phyloP scores from a whole-genome alignment of 768 basidiomycete genomes.

The Tricholoma terreum region DNA sequence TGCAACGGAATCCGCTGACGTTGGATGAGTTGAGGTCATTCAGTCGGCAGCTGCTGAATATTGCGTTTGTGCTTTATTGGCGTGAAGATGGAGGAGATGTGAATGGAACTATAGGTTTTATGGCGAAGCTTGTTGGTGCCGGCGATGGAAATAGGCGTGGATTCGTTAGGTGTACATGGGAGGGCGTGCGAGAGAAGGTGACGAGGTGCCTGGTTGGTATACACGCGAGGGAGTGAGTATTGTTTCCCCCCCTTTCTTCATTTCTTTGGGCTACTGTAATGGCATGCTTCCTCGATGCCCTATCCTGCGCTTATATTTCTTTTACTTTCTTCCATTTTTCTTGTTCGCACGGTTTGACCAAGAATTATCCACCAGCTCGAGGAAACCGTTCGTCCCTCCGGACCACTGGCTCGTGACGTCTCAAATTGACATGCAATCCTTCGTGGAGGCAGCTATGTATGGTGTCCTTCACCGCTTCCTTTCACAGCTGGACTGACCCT shows the following conservation, averaged over 20 bases:
- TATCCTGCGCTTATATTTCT: too few species aligned
- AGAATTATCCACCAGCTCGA: conserved; percentile 50
- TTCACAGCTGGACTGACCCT: not conserved
- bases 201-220: conserved; percentile 79
- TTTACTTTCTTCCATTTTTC: not conserved
- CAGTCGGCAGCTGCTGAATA: conserved; percentile 75
- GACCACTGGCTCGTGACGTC: conserved; percentile 80
- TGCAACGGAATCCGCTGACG: conserved; percentile 69
- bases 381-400: conserved; percentile 75
- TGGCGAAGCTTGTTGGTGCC: not conserved
- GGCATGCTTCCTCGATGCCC: too few species aligned
- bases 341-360: not conserved
- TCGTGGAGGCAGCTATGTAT: conserved; percentile 85
- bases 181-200: conserved; percentile 68
- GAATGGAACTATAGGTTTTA: conserved; percentile 10
- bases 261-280: too few species aligned
- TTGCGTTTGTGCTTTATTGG: conserved; percentile 73
- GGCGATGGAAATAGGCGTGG: conserved; percentile 14
- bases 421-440: conserved; percentile 48
- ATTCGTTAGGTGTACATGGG: conserved; percentile 52
- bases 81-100: conserved; percentile 33
- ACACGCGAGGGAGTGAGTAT: conserved; percentile 82
- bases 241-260: too few species aligned
- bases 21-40: conserved; percentile 79
- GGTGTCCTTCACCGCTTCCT: conserved; percentile 20